phyloP scores from a whole-genome alignment of 805 yeast genomes.

The Pichia manshurica region DNA sequence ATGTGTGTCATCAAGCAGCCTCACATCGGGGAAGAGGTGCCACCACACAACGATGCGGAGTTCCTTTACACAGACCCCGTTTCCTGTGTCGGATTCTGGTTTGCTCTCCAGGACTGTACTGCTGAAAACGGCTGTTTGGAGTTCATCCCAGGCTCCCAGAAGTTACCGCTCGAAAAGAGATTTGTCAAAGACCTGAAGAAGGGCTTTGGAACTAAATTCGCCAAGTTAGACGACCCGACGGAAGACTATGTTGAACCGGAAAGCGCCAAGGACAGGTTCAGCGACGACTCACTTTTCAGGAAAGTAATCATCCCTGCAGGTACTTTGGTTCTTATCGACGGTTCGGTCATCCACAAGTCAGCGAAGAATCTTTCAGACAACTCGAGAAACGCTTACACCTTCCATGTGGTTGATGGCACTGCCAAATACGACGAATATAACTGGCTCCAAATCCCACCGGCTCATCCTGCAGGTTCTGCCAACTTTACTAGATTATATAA shows the following conservation, averaged over 20 bases:
- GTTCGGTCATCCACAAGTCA: conserved; percentile 66
- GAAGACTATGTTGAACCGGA: conserved; percentile 18
- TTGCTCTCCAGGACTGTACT: conserved; percentile 72
- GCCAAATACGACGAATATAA: conserved; percentile 56
- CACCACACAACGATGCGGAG: conserved; percentile 71
- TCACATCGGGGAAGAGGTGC: conserved; percentile 65
- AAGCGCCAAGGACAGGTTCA: conserved; percentile 24
- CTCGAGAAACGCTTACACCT: conserved; percentile 72
- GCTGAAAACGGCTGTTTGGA: conserved; percentile 61
- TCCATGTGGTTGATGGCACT: conserved; percentile 69
- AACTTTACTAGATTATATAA: conserved; percentile 47
- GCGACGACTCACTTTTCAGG: conserved; percentile 39
- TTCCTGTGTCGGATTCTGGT: conserved; percentile 74
- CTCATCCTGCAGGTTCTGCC: conserved; percentile 45
- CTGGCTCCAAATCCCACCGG: conserved; percentile 75
- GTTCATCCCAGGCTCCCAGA: conserved; percentile 67
- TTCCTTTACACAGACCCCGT: conserved; percentile 69
- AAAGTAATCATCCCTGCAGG: conserved; percentile 65
- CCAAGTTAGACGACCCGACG: conserved; percentile 22
- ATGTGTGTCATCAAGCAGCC: conserved; percentile 81
- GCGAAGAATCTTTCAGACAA: conserved; percentile 48
- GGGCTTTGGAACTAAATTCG: conserved; percentile 53
- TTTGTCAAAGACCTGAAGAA: conserved; percentile 51
- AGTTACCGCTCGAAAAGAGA: conserved; percentile 49
- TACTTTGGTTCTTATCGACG: conserved; percentile 63